Conservation (phyloP, 164 flowering plant species). For the Piper longum region DNA sequence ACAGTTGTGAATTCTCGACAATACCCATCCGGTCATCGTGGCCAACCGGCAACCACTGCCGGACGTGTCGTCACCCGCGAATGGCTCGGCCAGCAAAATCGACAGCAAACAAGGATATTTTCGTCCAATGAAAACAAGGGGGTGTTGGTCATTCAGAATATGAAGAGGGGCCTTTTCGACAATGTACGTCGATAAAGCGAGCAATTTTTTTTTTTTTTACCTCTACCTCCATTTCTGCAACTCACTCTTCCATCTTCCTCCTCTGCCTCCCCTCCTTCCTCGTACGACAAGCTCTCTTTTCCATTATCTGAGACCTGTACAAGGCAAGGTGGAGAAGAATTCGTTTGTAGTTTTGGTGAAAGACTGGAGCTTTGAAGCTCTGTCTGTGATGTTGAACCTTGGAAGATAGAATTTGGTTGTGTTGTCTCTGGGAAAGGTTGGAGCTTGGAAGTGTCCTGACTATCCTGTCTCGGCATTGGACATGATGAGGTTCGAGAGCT, state of each 20-base stretch:
- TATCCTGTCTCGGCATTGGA: conserved; percentile 5
- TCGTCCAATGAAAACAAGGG: not conserved
- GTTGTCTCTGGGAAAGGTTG: too few relatives aligned
- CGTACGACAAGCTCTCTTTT: not conserved
- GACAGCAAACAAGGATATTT: too few relatives aligned
- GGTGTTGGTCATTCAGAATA: not conserved
- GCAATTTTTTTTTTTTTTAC: not conserved
- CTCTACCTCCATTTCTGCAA: conserved; percentile 3
- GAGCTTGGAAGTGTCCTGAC: not conserved
- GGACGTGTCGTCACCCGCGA: not conserved
- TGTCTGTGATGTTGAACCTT: not conserved
- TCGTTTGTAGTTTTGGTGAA: not conserved
- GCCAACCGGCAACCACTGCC: not conserved
- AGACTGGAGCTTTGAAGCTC: not conserved
- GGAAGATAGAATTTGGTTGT: too few relatives aligned
- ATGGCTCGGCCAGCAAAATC: not conserved
- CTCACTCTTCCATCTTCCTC: conserved; percentile 2
- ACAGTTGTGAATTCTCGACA: not conserved
- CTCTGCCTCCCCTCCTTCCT: not conserved
- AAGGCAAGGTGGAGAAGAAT: not conserved
- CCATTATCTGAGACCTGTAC: not conserved
- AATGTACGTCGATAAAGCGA: conserved; percentile 6
- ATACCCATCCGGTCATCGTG: not conserved
- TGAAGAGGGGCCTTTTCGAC: not conserved
- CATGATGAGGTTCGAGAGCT: conserved; percentile 12